Conservation (phyloP, 805 yeast genomes). For the Schwanniomyces yamadae region DNA sequence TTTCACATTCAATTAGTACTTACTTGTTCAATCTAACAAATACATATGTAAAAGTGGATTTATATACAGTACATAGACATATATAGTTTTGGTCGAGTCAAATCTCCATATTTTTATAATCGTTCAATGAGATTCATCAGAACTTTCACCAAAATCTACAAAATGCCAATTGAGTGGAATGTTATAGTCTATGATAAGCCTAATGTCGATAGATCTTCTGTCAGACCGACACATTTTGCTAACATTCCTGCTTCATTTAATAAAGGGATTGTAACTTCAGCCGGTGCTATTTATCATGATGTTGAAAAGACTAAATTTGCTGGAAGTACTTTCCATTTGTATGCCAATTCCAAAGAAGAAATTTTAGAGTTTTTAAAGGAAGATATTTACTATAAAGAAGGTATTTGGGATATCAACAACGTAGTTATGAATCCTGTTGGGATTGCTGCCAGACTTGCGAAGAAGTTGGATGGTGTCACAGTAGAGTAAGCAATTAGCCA, state of each 20-base stretch:
- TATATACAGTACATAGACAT: too few species aligned
- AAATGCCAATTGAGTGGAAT: slow-evolving; percentile 53
- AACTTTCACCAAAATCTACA: too few species aligned
- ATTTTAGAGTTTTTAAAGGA: slow-evolving; percentile 60
- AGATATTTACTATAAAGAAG: slow-evolving; percentile 62
- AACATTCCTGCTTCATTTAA: slow-evolving; percentile 31
- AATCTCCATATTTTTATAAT: too few species aligned
- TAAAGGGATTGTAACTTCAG: slow-evolving; percentile 39
- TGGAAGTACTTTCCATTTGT: slow-evolving; percentile 64
- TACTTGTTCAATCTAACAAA: too few species aligned
- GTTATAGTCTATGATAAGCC: slow-evolving; percentile 72
- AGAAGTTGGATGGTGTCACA: slow-evolving; percentile 31
- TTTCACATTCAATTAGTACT: too few species aligned
- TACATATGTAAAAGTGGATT: too few species aligned
- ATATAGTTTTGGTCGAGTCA: too few species aligned
- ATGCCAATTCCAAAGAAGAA: slow-evolving; percentile 65
- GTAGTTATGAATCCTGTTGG: slow-evolving; percentile 57
- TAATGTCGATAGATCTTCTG: slow-evolving; percentile 52
- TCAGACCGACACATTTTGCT: slow-evolving; percentile 50
- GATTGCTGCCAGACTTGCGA: slow-evolving; percentile 35
- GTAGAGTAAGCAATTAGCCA: too few species aligned
- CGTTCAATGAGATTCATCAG: too few species aligned
- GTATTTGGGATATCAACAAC: slow-evolving; percentile 73
- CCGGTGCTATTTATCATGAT: slow-evolving; percentile 44
- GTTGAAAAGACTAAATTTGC: slow-evolving; percentile 51